These are phyloP conservation scores for Suillus subaureus DNA, from an alignment of 768 basidiomycete genomes.

Conservation along the genomic window DNA sequence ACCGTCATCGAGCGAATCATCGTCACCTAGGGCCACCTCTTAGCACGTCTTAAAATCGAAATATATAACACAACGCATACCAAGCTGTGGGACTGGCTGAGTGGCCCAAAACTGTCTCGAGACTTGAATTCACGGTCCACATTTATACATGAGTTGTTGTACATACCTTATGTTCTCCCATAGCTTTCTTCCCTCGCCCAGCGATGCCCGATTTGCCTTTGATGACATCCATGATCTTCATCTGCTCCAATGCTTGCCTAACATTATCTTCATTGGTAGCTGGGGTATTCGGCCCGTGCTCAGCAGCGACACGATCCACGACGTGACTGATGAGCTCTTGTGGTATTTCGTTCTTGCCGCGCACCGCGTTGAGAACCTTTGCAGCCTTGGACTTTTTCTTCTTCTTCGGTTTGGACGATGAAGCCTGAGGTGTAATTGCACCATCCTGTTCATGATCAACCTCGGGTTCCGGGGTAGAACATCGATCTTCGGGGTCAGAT, in stretches of 20 bases:
- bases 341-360: constrained; percentile 54
- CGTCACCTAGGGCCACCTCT: constrained; percentile 50
- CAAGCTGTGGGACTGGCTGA: constrained; percentile 93
- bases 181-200: constrained; percentile 76
- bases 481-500: constrained; percentile 36
- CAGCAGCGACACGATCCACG: constrained; percentile 63
- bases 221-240: constrained; percentile 83
- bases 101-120: constrained; percentile 87
- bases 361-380: constrained; percentile 51
- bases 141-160: neutral
- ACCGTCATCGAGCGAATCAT: constrained; percentile 72
- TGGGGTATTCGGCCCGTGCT: constrained; percentile 45
- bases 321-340: constrained; percentile 68
- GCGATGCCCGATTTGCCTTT: constrained; percentile 80
- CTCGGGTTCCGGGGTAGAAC: constrained; percentile 35
- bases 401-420: constrained; percentile 69
- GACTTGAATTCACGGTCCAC: neutral
- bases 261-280: constrained; percentile 68
- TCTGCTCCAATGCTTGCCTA: constrained; percentile 67
- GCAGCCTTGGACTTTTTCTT: constrained; percentile 84
- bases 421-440: constrained; percentile 28
- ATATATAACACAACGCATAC: constrained; percentile 35
- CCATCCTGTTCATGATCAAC: constrained; percentile 17
- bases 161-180: constrained; percentile 86
- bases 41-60: neutral